Base-by-base conservation (phyloP, 164 flowering plant genomes). In the Cinnamomum chago region DNA sequence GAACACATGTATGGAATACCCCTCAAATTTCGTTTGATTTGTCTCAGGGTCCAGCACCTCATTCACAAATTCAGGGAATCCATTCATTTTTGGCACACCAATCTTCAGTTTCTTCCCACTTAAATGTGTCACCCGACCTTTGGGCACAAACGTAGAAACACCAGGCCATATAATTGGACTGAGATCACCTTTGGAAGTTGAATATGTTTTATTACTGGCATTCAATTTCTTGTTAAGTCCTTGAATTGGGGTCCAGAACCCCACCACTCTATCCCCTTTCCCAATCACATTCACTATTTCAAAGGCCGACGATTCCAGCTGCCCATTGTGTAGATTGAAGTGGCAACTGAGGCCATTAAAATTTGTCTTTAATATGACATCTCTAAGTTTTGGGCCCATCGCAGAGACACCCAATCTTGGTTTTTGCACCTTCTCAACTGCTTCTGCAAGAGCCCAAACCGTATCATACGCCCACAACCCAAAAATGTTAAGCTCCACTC, bases 291-390 rank as follows among this genome's bases (percentile, higher is more conserved):
- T 85, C 5, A 85, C 27, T 28, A 85, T 75, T 55, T 82, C 22
- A 17, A 75, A 81, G 5, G 50, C 67, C 10, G 77, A 51, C 13
- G 77, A 17, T 22, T 72, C 77, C 25, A 83, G 50, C 20, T 85
- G 77, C 40, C 84, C 79, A 22, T 72, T 24, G 3, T 72, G 65
- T 1, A 84, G 60, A 11, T 11, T 23, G 55, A 80, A 77, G 2
- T 79, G 70, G 3, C 87, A 84, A 20, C 75, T 68, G 1, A 82
- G 30, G 18, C 87, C 87, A 64, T 27, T 65, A 40, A 84, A 84
- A 18, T 58, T 67, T 5, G 77, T 76, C 5, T 28, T 74, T 27
- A 62, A 62, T 0, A 84, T 12, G 24, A 70, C 71, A 6, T 76
- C 30, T 3, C 58, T 55, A 17, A 84, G 81, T 13, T 40, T 73